Conservation (phyloP, 768 basidiomycete species). For the Russula compacta region DNA sequence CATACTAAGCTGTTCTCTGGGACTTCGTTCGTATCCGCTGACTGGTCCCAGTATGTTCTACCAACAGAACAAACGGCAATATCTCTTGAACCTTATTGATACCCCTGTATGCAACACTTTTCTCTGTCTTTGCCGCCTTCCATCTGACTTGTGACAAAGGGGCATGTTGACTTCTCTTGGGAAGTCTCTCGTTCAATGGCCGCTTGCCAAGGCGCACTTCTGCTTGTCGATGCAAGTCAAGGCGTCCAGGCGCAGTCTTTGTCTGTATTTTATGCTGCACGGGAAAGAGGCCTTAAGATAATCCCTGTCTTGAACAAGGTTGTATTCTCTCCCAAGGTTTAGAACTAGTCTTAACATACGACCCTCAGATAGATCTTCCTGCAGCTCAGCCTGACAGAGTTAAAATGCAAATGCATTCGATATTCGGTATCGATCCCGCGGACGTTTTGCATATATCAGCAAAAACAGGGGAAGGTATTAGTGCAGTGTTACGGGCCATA, state of each 20-base stretch:
- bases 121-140: not conserved
- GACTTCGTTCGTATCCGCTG: constrained; percentile 15
- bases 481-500: constrained; percentile 68
- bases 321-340: not conserved
- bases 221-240: constrained; percentile 91
- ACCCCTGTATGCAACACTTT: constrained; percentile 56
- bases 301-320: constrained; percentile 94
- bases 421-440: constrained; percentile 68
- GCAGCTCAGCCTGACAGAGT: constrained; percentile 79
- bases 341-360: not conserved
- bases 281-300: constrained; percentile 69
- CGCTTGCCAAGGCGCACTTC: constrained; percentile 83
- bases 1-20: not conserved
- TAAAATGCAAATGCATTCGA: constrained; percentile 69
- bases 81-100: constrained; percentile 91
- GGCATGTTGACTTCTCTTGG: constrained; percentile 98
- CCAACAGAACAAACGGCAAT: constrained; percentile 39
- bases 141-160: constrained; percentile 33
- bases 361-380: constrained; percentile 79
- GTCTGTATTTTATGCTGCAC: constrained; percentile 86
- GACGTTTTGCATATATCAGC: constrained; percentile 81
- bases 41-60: constrained; percentile 63
- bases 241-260: constrained; percentile 97
- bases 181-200: constrained; percentile 90
- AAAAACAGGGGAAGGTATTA: constrained; percentile 83